phyloP scores from a whole-genome alignment of 2,329 filamentous ascomycete genomes.

The Claviceps paspali region DNA sequence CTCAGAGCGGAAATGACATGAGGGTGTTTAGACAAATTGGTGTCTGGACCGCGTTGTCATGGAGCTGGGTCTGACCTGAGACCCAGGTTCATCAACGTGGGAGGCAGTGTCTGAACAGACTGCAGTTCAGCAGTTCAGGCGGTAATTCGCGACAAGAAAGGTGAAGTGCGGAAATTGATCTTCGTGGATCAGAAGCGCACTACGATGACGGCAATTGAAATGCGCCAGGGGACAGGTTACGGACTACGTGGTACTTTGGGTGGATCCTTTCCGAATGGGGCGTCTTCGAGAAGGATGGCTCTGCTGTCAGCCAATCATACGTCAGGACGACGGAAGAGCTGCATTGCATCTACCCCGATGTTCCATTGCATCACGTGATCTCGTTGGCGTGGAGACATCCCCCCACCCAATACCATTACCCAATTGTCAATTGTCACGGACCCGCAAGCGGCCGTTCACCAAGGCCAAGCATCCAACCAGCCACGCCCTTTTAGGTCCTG shows the following conservation, averaged over 20 bases:
- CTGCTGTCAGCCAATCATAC: background rate
- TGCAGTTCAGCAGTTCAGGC: no score
- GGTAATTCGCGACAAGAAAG: background rate
- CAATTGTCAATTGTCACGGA: no score
- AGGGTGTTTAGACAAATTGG: slow-evolving; percentile 7
- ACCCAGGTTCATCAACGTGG: background rate
- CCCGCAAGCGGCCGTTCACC: slow-evolving; percentile 4
- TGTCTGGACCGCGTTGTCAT: slow-evolving; percentile 7
- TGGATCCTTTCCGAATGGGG: slow-evolving; percentile 3
- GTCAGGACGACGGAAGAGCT: background rate
- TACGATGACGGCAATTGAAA: background rate
- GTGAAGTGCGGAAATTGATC: no score
- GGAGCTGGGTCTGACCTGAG: background rate
- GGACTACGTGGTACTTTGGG: slow-evolving; percentile 4
- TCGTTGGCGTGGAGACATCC: slow-evolving; percentile 4
- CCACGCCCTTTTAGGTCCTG: slow-evolving; percentile 22
- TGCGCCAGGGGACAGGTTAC: slow-evolving; percentile 2
- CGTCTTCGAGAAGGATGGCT: background rate
- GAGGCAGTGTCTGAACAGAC: no score
- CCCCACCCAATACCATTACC: background rate
- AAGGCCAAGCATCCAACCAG: slow-evolving; percentile 13
- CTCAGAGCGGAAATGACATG: slow-evolving; percentile 3
- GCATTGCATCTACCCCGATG: no score
- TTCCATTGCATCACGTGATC: background rate
- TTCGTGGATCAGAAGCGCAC: background rate